Base-by-base conservation (phyloP, 805 yeast species). In the Hermanozyma aechmeae region DNA sequence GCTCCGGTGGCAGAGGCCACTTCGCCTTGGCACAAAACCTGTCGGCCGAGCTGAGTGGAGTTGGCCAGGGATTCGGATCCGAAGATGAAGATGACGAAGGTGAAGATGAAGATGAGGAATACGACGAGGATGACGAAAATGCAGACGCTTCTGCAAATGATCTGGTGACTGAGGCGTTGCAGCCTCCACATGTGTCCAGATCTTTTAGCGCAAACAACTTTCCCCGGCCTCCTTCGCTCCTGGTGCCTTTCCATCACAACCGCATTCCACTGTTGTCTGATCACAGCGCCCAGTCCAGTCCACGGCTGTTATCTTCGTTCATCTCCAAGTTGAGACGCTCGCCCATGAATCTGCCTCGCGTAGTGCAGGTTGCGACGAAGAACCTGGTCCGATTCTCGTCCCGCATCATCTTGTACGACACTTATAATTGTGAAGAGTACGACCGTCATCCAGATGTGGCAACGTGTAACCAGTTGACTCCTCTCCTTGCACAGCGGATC, bases 391-490 rank as follows among this genome's bases (percentile, higher is more conserved):
- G 73, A 27, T 89, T 89, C 55, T 80, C 94, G 4, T 77, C 93
- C 1, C 66, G 85, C 42, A 83, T 92, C 32, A 70, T 83, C 6
- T 68, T 92, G 24, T 89, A 77, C 53, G 93, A 85, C 35, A 89
- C 96, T 1, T 85, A 80, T 52, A 71, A 78, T 34, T 76, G 77
- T 21, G 76, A 71, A 13, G 96, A 82, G 40, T 89, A 89, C 53
- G 96, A 89, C 53, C 74, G 98, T 45, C 85, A 78, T 39, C 96
- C 96, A 0, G 96, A 86, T 38, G 65, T 77, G 16, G 94, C 95
- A 3, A 86, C 96, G 2, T 89, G 96, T 57, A 85, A 87, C 53
- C 85, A 79, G 48, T 64, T 86, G 51, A 86, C 95, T 1, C 95
- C 96, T 5, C 65, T 69, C 33, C 57, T 86, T 48, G 96, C 96